Evolutionary conservation across 495 filamentous ascomycete genomes (phyloP), one percentile per base, ranked within the genome.

Genomic region (Aspergillus cristatus): DNA sequence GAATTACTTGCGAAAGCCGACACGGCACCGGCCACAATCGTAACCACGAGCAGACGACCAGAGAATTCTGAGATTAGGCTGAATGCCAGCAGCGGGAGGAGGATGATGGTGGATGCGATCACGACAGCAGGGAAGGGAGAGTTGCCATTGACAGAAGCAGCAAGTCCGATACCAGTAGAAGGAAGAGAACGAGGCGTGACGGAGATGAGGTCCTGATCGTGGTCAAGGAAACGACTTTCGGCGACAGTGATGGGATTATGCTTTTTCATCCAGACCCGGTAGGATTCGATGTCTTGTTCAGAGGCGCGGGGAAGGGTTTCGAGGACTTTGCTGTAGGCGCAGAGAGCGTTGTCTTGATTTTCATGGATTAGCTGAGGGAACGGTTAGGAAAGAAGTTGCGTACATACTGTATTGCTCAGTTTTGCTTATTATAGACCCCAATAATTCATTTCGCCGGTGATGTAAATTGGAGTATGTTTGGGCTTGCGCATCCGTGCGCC

Each of bases 401-500:
- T 11, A 56, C 84, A 60, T 62, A 91, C 86, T 90, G 51, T 95
- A 95, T 51, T 91, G 84, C 20, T 77, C 75, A 3, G 86, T 62
- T 47, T 94, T 95, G 29, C 76, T 72, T 14, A 74, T 80, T 40
- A 91, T 73, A 41, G 75, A 68, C 3, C 75, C 75, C 42, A 94
- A 64, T 6, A 90, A 57, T 29, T 88, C 77, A 16, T 76, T 74
- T 42, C 81, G 77, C 24, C 76, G 72, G 62, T 77, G 82, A 51
- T 88, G 76, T 14, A 89, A 61, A n/a, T 84, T 83, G 11, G 72
- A 75, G 15, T 74, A 74, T 5, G 70, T 63, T 41, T 79, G 75
- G n/a, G 71, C 70, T 36, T 66, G 60, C 13, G 48, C 50, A 28
- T 87, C 83, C 17, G 70, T 62, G 14, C 86, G 70, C 14, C 83